Conservation (phyloP, 176 grass and related monocot species). For the sorghum (Sorghum bicolor) region DNA sequence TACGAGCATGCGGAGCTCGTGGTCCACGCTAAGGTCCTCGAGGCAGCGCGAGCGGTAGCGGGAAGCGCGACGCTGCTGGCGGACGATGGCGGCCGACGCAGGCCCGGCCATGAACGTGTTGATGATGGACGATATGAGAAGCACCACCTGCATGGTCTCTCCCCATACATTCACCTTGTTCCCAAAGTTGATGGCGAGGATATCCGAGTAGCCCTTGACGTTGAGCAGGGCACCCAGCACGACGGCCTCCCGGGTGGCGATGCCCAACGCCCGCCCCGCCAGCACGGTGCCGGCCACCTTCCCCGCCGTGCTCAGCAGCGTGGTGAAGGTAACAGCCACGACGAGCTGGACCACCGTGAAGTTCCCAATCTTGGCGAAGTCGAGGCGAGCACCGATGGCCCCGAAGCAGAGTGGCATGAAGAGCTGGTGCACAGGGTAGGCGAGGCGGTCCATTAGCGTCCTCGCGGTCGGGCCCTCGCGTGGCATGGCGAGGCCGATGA, state of each 20-base stretch:
- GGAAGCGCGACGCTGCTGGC: conserved; percentile 37
- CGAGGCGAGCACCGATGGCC: conserved; percentile 36
- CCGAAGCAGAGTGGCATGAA: conserved; percentile 72
- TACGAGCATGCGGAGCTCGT: conserved; percentile 57
- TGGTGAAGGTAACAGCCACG: conserved; percentile 33
- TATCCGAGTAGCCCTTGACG: conserved; percentile 66
- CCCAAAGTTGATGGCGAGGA: conserved; percentile 50
- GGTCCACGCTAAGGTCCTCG: conserved; percentile 37
- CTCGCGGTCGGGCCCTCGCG: conserved; percentile 56
- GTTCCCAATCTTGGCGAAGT: conserved; percentile 26
- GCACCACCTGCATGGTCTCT: conserved; percentile 19
- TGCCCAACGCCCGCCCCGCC: conserved; percentile 24
- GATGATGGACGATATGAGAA: conserved; percentile 44
- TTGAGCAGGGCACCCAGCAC: conserved; percentile 70
- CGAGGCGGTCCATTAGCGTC: conserved; percentile 54
- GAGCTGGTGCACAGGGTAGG: conserved; percentile 55
- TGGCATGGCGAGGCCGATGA: conserved; percentile 57
- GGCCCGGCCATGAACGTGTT: conserved; percentile 64
- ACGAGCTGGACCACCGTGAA: background rate
- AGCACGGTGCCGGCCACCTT: conserved; percentile 63
- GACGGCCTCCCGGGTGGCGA: conserved; percentile 38
- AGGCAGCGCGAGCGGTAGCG: conserved; percentile 47
- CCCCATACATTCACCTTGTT: conserved; percentile 34
- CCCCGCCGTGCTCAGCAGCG: conserved; percentile 37
- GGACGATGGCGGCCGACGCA: conserved; percentile 53